A percentile compares a stretch with the other conserved stretches of the same genome.
Evolutionary conservation across 2,329 filamentous ascomycete species (phyloP).

Genomic region (Moelleriella libera): DNA sequence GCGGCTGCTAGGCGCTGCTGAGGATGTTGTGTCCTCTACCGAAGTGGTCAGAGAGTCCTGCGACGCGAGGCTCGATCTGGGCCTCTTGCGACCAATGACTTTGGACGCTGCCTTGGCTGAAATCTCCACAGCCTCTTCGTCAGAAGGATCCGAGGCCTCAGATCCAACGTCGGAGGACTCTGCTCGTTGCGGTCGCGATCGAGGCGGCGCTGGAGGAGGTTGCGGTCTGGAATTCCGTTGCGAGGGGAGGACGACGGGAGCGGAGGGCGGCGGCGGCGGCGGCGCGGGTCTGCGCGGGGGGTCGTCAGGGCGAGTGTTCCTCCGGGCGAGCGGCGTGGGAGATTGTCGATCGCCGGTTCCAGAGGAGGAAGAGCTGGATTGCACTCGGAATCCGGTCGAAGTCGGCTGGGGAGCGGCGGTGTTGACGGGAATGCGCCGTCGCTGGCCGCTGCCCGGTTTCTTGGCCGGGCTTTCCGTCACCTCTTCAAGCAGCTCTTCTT

Average conservation of each 20-base stretch:
- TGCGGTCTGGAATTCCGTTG: not conserved
- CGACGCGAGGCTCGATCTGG: not conserved
- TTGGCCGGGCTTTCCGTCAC: not conserved
- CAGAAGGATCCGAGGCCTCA: not conserved
- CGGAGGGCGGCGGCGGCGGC: too few species aligned
- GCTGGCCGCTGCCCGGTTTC: slow-evolving; percentile 1
- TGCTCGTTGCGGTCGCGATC: not conserved
- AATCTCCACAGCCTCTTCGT: not conserved
- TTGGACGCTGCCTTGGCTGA: not conserved
- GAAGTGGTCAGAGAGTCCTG: not conserved
- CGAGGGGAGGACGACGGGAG: too few species aligned
- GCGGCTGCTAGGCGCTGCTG: not conserved
- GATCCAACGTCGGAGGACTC: not conserved
- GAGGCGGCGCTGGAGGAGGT: not conserved
- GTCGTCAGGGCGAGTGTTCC: not conserved
- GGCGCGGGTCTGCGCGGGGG: too few species aligned
- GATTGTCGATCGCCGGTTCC: not conserved
- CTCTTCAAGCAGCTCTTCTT: not conserved
- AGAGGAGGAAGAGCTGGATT: not conserved
- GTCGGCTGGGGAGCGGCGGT: not conserved
- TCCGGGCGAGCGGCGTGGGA: not conserved
- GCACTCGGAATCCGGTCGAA: not conserved
- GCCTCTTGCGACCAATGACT: not conserved
- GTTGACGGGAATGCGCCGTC: not conserved
- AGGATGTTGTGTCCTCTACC: not conserved